Conservation (phyloP, 805 yeast species). For the Saccharomyces paradoxus region DNA sequence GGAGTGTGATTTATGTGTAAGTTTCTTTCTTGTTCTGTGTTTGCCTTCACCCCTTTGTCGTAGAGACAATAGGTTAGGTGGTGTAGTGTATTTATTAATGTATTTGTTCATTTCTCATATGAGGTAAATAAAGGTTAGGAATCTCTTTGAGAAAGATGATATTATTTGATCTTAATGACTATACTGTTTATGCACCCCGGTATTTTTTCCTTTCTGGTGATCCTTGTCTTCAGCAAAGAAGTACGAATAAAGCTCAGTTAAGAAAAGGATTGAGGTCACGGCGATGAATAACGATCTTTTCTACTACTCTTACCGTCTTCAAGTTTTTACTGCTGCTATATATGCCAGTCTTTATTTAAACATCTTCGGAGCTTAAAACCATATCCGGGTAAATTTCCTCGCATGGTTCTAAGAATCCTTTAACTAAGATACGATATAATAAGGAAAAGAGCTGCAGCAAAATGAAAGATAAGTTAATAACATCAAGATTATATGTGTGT, state of each 20-base stretch:
- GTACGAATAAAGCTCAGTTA: background rate
- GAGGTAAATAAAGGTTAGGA: background rate
- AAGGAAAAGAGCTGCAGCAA: too few species aligned
- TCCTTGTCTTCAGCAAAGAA: background rate
- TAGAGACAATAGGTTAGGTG: conserved; percentile 10
- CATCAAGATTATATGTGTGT: background rate
- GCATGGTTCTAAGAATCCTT: background rate
- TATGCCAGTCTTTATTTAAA: background rate
- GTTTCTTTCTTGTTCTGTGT: conserved; percentile 17
- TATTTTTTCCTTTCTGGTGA: background rate
- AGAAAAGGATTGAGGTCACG: background rate
- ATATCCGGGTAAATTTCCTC: background rate
- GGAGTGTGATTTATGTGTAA: conserved; percentile 17
- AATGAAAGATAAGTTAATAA: background rate
- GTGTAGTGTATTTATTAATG: background rate
- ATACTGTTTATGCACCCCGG: background rate
- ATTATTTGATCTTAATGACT: background rate
- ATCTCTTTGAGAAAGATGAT: background rate
- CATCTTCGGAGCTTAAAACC: background rate
- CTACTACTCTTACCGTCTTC: background rate
- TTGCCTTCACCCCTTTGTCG: conserved; percentile 23
- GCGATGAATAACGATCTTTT: background rate
- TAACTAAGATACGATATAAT: too few species aligned
- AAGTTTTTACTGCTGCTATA: background rate
- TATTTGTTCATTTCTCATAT: background rate